Evolutionary conservation across 139 green algal species (phyloP).

Genomic region (Pedinophyceae sp.): DNA sequence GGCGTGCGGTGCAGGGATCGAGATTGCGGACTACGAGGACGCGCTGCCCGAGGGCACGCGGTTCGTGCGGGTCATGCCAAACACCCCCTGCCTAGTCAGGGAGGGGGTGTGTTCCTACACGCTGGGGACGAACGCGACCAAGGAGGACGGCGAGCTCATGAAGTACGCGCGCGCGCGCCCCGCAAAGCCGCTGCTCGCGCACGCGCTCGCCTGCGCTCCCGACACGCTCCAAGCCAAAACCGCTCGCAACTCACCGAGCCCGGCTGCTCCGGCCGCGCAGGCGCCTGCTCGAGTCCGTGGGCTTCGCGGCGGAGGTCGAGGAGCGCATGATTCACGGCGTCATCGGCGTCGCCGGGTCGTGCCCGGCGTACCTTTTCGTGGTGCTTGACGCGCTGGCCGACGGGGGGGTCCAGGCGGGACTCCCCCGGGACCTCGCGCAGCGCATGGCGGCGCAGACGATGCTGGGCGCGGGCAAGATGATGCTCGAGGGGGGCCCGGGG

Average conservation of each 20-base stretch:
- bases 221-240: no score
- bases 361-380: constrained; percentile 8
- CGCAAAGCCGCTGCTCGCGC: no score
- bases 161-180: no score
- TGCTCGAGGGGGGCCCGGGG: constrained; percentile 4
- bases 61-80: constrained; percentile 3
- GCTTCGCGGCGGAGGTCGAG: not conserved
- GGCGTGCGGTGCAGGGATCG: no score
- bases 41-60: not conserved
- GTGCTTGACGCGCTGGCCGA: constrained; percentile 7
- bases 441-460: constrained; percentile 7
- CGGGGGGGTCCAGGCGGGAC: constrained; percentile 4
- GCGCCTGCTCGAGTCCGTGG: not conserved
- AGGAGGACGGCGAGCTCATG: not conserved
- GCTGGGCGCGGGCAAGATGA: constrained; percentile 8
- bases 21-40: not conserved
- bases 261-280: no score
- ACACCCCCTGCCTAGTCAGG: not conserved
- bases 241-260: no score
- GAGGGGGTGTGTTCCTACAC: not conserved
- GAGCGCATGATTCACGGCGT: not conserved
- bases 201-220: no score
- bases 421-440: constrained; percentile 4
- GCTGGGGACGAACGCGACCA: not conserved
- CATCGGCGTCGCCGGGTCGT: not conserved